Base-by-base conservation (phyloP, 768 basidiomycete genomes). In the Amylocystis lapponica region DNA sequence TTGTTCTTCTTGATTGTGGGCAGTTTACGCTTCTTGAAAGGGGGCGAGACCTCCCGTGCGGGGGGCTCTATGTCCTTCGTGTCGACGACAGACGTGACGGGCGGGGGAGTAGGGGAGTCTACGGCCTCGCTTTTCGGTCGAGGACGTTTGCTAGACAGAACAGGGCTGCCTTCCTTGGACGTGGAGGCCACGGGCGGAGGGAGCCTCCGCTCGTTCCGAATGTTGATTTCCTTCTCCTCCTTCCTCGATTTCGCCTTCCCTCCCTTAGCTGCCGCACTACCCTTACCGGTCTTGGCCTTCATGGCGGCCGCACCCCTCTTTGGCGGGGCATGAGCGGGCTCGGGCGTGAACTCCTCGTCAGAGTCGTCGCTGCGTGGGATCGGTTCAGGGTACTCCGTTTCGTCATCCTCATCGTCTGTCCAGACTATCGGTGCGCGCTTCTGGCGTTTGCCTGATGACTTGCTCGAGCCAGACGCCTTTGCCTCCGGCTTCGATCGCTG, bases 1-100 rank as follows among this genome's bases (percentile, higher is more conserved):
- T 82, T 81, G 60, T 68, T 77, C 64, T 83, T 83, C 66, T 75
- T 83, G 48, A 84, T 84, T n/a, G 74, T 64, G 0, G 82, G 80
- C 17, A 81, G 67, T 56, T 83, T 86, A 29, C 68, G 73, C 58
- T 80, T 83, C 66, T 76, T 81, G n/a, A 61, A 56, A n/a, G 66
- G 65, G 20, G 57, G 60, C 23, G 49, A 44, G 12, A 56, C 1
- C 36, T n/a, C 56, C 46, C 3, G 40, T 47, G 21, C 27, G 43
- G 4, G 37, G 9, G 10, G 65, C 55, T 11, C n/a, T 10, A 67
- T n/a, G 16, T 45, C 26, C 23, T 45, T 39, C 13, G 36, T 25
- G 25, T 62, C 30, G 56, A 56, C 36, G 59, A 53, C 27, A 49
- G 53, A 17, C 54, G 59, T 22, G 23, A 27, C 38, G 2, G 14